phyloP scores from a whole-genome alignment of 371 early-diverging fungal genomes.

The Mucor saturninus region DNA sequence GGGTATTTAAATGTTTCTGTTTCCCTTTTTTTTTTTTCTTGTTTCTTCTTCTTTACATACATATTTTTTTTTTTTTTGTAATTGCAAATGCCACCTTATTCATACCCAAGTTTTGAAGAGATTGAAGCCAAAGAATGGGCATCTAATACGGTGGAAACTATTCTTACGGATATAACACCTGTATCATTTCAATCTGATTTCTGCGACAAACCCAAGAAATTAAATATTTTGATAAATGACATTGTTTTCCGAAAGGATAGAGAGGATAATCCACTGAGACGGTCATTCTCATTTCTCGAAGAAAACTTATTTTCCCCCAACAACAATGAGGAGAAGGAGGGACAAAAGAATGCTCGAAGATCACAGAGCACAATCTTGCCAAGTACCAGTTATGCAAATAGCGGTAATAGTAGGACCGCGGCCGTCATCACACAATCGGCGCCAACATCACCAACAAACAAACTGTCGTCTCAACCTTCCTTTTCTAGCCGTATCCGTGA shows the following conservation, averaged over 20 bases:
- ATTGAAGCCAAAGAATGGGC: constrained; percentile 49
- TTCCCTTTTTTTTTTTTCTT: constrained; percentile 11
- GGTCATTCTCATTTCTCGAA: constrained; percentile 45
- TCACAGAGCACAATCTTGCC: constrained; percentile 21
- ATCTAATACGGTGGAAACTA: constrained; percentile 30
- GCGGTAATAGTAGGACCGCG: background rate
- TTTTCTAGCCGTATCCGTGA: constrained; percentile 27
- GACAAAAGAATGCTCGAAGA: constrained; percentile 19
- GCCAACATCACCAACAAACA: constrained; percentile 7
- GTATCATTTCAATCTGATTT: constrained; percentile 35
- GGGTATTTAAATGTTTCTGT: constrained; percentile 11
- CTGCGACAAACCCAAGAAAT: background rate
- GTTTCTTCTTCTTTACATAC: constrained; percentile 19
- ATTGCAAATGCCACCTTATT: constrained; percentile 24
- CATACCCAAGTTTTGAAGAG: constrained; percentile 41
- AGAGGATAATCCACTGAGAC: constrained; percentile 9
- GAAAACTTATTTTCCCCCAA: constrained; percentile 21
- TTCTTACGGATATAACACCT: constrained; percentile 33
- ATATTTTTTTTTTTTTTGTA: background rate
- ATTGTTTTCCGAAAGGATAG: background rate
- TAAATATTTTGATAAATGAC: background rate
- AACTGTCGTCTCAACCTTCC: constrained; percentile 12
- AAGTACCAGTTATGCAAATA: constrained; percentile 2
- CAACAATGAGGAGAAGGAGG: background rate
- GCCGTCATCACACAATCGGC: constrained; percentile 11